These are phyloP conservation scores for Acrodontium crateriforme DNA, from an alignment of 2,329 filamentous ascomycete genomes.

Conservation along the genomic window DNA sequence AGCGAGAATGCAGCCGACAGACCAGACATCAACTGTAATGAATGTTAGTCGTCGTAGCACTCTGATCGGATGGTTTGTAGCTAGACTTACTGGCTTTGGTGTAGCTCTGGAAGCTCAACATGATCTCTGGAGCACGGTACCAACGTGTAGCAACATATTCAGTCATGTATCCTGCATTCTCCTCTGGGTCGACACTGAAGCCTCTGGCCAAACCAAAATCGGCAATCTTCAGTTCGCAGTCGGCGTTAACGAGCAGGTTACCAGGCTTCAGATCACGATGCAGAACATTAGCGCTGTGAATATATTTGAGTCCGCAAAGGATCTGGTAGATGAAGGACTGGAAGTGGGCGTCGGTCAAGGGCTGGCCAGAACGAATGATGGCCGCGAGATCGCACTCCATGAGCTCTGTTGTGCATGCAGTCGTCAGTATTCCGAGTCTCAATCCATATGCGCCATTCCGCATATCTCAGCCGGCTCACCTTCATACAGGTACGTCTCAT, in stretches of 20 bases:
- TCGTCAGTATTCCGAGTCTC: neutral
- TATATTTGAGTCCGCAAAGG: slow-evolving; percentile 95
- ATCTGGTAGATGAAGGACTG: slow-evolving; percentile 99
- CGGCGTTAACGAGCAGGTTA: slow-evolving; percentile 93
- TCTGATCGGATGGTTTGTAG: neutral
- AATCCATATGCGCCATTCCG: neutral
- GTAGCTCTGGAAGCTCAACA: slow-evolving; percentile 99
- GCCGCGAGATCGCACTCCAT: slow-evolving; percentile 99
- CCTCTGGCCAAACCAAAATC: slow-evolving; percentile 94
- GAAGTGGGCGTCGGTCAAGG: slow-evolving; percentile 95
- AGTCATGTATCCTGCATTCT: slow-evolving; percentile 99
- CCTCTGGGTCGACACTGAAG: slow-evolving; percentile 92
- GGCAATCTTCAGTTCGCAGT: slow-evolving; percentile 98
- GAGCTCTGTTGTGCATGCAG: slow-evolving; percentile 51
- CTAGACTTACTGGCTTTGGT: slow-evolving; percentile 90
- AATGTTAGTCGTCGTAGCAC: neutral
- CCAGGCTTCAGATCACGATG: slow-evolving; percentile 96
- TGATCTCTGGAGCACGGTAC: slow-evolving; percentile 98
- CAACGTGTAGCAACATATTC: slow-evolving; percentile 97
- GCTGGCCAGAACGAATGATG: slow-evolving; percentile 94
- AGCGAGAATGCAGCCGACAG: slow-evolving; percentile 91
- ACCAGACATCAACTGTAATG: slow-evolving; percentile 85
- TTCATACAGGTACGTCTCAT: slow-evolving; percentile 97
- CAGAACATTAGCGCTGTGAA: slow-evolving; percentile 94
- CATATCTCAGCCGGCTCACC: slow-evolving; percentile 50